Evolutionary conservation across 495 filamentous ascomycete genomes (phyloP).

Genomic region (Penicillium macrosclerotiorum): DNA sequence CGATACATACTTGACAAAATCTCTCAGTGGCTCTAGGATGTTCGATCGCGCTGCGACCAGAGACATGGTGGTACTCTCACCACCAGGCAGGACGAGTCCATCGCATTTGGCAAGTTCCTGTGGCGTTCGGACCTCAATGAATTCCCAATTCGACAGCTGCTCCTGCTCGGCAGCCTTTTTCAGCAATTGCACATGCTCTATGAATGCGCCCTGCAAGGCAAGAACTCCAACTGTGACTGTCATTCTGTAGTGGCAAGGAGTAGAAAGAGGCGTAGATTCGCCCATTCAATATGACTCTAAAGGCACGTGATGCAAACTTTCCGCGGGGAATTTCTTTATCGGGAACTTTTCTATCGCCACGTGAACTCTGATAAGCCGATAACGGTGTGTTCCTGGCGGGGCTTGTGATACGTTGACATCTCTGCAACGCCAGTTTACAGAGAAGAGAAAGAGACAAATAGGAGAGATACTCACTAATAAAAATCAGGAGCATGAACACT

Average conservation of each 20-base stretch:
- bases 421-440: too few species aligned
- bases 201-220: slow-evolving; percentile 91
- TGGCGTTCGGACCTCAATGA: slow-evolving; percentile 77
- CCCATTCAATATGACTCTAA: slow-evolving; percentile 22
- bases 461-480: too few species aligned
- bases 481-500: too few species aligned
- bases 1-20: slow-evolving; percentile 84
- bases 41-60: slow-evolving; percentile 79
- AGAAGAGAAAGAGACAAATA: too few species aligned
- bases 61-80: slow-evolving; percentile 92
- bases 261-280: not conserved
- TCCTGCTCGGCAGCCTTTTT: slow-evolving; percentile 54
- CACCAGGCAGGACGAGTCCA: slow-evolving; percentile 86
- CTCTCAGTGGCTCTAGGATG: slow-evolving; percentile 77
- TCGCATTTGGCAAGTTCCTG: slow-evolving; percentile 69
- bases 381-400: not conserved
- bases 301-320: slow-evolving; percentile 24
- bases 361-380: slow-evolving; percentile 14
- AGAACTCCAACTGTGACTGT: slow-evolving; percentile 74
- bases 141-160: slow-evolving; percentile 49
- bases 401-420: not conserved
- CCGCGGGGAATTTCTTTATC: slow-evolving; percentile 24
- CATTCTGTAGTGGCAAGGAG: slow-evolving; percentile 24
- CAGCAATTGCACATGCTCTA: slow-evolving; percentile 80
- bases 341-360: slow-evolving; percentile 22